Evolutionary conservation across 345 rosid genomes (phyloP).

Genomic region (Brassica cretica): DNA sequence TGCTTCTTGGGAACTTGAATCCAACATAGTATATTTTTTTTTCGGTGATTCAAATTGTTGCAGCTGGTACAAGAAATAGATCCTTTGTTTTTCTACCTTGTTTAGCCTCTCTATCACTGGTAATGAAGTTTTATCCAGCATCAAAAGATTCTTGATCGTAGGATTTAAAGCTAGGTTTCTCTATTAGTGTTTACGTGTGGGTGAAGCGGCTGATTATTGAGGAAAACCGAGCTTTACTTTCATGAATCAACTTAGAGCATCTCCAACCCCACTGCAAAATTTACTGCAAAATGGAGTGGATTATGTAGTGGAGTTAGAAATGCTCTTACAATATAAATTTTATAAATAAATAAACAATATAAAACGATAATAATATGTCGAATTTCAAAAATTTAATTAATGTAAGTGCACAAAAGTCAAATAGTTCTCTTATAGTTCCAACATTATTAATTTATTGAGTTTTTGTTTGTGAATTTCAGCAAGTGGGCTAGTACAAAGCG

Average conservation of each 20-base stretch:
- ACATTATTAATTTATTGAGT: too few species aligned
- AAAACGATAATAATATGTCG: too few species aligned
- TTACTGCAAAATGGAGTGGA: too few species aligned
- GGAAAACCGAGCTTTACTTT: background rate
- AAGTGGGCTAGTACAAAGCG: constrained; percentile 34
- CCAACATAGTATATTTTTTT: background rate
- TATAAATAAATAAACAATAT: too few species aligned
- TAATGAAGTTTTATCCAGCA: background rate
- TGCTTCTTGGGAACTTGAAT: too few species aligned
- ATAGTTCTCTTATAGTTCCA: too few species aligned
- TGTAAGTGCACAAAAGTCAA: too few species aligned
- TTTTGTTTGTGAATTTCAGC: constrained; percentile 32
- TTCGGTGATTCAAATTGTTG: background rate
- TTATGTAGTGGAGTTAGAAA: too few species aligned
- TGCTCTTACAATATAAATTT: too few species aligned
- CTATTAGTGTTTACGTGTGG: background rate
- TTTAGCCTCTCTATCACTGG: background rate
- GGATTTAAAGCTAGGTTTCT: constrained; percentile 4
- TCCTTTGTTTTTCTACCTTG: background rate
- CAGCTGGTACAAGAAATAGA: background rate
- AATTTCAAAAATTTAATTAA: too few species aligned
- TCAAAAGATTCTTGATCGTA: background rate
- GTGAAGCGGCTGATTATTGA: constrained; percentile 1
- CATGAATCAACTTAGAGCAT: background rate
- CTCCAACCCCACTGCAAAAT: too few species aligned